phyloP scores from a whole-genome alignment of 2,329 filamentous ascomycete genomes.

The Didymellaceae sp. region DNA sequence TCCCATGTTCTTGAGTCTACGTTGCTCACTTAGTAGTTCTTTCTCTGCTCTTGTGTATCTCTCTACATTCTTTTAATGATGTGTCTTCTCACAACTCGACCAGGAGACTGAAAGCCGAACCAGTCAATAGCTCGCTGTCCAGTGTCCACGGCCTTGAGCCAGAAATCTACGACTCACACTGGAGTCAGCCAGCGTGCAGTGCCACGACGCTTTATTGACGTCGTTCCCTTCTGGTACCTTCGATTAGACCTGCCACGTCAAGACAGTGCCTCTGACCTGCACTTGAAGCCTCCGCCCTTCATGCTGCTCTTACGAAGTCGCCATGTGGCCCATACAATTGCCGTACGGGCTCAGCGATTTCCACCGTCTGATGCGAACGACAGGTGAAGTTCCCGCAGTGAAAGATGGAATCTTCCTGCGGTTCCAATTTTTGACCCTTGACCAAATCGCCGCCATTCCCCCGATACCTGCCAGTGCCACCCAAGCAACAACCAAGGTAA shows the following conservation, averaged over 20 bases:
- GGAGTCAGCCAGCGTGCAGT: no score
- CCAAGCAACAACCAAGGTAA: not conserved
- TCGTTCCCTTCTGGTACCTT: not conserved
- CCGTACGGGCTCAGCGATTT: conserved; percentile 18
- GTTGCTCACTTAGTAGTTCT: no score
- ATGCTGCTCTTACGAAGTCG: not conserved
- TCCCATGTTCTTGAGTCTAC: no score
- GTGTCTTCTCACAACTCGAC: no score
- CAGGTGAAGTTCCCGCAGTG: not conserved
- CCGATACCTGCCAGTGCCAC: not conserved
- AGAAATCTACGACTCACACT: no score
- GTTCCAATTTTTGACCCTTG: not conserved
- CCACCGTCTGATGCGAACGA: not conserved
- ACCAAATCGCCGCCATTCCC: not conserved
- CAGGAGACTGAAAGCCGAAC: no score
- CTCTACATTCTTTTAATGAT: no score
- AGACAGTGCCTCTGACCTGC: not conserved
- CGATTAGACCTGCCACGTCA: not conserved
- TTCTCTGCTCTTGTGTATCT: no score
- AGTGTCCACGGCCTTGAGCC: no score
- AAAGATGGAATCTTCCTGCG: not conserved
- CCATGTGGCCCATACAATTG: conserved; percentile 15
- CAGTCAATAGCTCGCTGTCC: no score
- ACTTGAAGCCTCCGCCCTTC: not conserved
- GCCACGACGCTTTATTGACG: no score